Evolutionary conservation across 257 asterid genomes (phyloP).

Genomic region (Handroanthus guayacan): DNA sequence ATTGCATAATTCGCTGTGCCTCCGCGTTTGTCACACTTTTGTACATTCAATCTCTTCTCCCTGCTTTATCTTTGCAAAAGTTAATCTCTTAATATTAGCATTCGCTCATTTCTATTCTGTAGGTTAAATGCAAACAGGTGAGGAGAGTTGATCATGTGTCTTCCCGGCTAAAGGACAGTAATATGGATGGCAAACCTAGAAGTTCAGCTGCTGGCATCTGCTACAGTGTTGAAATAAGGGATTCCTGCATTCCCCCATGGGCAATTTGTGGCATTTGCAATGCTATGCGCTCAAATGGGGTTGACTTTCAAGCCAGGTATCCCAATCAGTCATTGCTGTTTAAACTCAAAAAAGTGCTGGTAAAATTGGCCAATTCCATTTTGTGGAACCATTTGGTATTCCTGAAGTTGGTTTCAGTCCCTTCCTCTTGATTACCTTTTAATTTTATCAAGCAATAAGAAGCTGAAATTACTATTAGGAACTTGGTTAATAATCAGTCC

Average conservation of each 20-base stretch:
- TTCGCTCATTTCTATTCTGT: slow-evolving; percentile 39
- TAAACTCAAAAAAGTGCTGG: background rate
- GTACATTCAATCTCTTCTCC: background rate
- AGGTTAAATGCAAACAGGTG: slow-evolving; percentile 91
- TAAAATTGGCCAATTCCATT: slow-evolving; percentile 3
- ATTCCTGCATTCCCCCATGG: slow-evolving; percentile 89
- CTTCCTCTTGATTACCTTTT: background rate
- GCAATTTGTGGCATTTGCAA: slow-evolving; percentile 68
- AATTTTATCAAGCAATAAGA: background rate
- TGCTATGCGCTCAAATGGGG: slow-evolving; percentile 68
- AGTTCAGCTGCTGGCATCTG: slow-evolving; percentile 69
- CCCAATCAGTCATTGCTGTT: slow-evolving; percentile 24
- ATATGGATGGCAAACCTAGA: slow-evolving; percentile 43
- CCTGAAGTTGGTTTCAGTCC: background rate
- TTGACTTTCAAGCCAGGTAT: slow-evolving; percentile 85
- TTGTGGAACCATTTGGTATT: background rate
- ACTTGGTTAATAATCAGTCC: background rate
- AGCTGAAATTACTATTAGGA: background rate
- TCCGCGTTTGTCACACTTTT: background rate
- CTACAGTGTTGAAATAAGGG: slow-evolving; percentile 79
- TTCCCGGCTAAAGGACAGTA: slow-evolving; percentile 52
- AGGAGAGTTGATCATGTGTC: slow-evolving; percentile 64
- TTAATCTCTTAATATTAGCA: slow-evolving; percentile 11
- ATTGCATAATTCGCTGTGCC: too few species aligned
- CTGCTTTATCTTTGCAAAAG: slow-evolving; percentile 8